phyloP scores from a whole-genome alignment of 805 yeast genomes.

The Saturnispora ahearnii region DNA sequence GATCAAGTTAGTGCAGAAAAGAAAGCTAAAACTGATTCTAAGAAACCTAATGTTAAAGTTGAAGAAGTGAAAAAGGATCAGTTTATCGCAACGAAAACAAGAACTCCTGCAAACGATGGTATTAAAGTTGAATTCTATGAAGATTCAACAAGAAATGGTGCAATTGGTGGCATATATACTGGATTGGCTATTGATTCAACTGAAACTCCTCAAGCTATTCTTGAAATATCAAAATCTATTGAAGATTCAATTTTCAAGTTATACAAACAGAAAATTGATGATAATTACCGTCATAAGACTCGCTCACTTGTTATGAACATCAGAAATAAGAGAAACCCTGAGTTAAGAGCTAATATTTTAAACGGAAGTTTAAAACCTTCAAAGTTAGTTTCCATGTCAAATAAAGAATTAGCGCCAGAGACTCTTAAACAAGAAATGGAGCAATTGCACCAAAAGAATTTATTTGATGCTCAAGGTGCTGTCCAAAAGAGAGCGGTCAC shows the following conservation, averaged over 20 bases:
- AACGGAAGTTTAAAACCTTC: conserved; percentile 58
- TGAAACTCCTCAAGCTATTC: conserved; percentile 40
- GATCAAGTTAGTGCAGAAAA: conserved; percentile 73
- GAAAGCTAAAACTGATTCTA: conserved; percentile 17
- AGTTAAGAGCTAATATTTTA: conserved; percentile 59
- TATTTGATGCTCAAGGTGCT: conserved; percentile 97
- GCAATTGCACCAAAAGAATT: conserved; percentile 74
- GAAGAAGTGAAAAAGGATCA: conserved; percentile 8
- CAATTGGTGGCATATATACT: conserved; percentile 75
- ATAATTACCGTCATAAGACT: conserved; percentile 69
- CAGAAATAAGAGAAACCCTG: conserved; percentile 84
- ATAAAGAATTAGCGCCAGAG: conserved; percentile 95
- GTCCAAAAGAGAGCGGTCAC: conserved; percentile 93
- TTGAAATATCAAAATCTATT: conserved; percentile 57
- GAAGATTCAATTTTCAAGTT: conserved; percentile 61
- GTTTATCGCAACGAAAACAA: conserved; percentile 35
- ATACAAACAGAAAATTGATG: conserved; percentile 48
- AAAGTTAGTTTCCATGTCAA: conserved; percentile 68
- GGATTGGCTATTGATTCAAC: conserved; percentile 79
- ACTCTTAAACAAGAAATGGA: conserved; percentile 78
- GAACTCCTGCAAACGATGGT: conserved; percentile 78
- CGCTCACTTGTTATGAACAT: conserved; percentile 81
- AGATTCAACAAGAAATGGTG: conserved; percentile 74
- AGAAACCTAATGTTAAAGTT: not conserved
- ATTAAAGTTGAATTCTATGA: conserved; percentile 60